Percentiles rank a stretch among this genome's conserved stretches.
phyloP scores from a whole-genome alignment of 192 early-diverging fungal species.

The Oehlia diaphana region DNA sequence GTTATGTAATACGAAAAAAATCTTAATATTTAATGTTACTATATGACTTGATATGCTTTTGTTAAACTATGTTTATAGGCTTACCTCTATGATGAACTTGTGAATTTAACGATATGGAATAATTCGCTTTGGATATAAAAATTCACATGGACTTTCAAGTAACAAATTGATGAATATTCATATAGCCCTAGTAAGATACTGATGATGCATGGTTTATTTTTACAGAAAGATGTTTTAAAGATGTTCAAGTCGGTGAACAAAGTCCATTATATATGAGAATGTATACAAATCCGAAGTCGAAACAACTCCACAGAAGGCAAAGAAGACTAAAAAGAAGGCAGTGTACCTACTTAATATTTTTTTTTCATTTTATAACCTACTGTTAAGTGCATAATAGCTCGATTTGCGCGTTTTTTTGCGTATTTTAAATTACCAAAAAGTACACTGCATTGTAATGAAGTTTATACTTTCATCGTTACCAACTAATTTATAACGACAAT shows the following conservation, averaged over 20 bases:
- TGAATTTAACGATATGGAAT: constrained; percentile 20
- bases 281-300: constrained; percentile 20
- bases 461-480: no score
- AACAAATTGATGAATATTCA: constrained; percentile 11
- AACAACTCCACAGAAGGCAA: neutral
- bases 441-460: no score
- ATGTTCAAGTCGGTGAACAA: constrained; percentile 15
- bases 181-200: neutral
- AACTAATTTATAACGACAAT: no score
- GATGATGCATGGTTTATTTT: constrained; percentile 3
- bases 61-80: neutral
- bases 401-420: no score
- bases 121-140: constrained; percentile 10
- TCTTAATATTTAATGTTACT: no score
- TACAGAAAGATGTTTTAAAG: constrained; percentile 19
- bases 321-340: neutral
- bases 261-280: neutral
- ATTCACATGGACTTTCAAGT: constrained; percentile 21
- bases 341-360: no score
- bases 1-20: no score
- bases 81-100: constrained; percentile 20
- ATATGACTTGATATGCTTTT: no score
- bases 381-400: no score
- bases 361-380: no score
- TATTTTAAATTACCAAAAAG: no score